Conservation (phyloP, 805 yeast genomes). For the Myxozyma melibiosi region DNA sequence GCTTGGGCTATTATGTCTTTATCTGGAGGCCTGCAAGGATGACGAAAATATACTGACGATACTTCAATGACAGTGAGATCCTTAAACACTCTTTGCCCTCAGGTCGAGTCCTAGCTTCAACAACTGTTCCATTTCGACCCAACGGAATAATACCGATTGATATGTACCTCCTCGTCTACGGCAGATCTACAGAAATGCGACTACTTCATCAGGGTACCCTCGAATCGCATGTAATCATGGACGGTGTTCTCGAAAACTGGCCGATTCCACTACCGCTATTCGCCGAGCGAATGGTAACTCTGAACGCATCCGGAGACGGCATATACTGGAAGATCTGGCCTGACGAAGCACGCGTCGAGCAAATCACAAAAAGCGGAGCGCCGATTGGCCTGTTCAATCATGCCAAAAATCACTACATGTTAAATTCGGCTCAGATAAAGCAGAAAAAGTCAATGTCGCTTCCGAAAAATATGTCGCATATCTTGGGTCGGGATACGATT, state of each 20-base stretch:
- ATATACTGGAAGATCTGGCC: constrained; percentile 34
- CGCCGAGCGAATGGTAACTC: constrained; percentile 32
- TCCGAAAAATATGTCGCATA: background rate
- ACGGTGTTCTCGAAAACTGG: constrained; percentile 29
- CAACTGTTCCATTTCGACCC: constrained; percentile 33
- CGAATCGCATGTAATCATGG: constrained; percentile 29
- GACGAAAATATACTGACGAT: too few relatives aligned
- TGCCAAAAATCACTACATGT: constrained; percentile 8
- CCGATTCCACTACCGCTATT: constrained; percentile 31
- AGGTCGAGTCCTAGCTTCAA: constrained; percentile 28
- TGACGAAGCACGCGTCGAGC: constrained; percentile 29
- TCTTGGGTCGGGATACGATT: constrained; percentile 4
- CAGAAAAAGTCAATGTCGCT: background rate
- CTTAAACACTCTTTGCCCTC: constrained; percentile 34
- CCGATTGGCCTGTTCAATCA: constrained; percentile 17
- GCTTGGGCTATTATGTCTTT: background rate
- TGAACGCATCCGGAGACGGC: constrained; percentile 26
- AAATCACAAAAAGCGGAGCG: constrained; percentile 26
- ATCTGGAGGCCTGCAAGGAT: background rate
- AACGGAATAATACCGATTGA: constrained; percentile 24
- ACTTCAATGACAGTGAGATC: constrained; percentile 24
- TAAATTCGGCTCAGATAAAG: background rate
- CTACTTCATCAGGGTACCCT: constrained; percentile 29
- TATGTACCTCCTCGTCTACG: constrained; percentile 25
- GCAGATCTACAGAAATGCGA: constrained; percentile 32